A percentile compares a stretch with the other conserved stretches of the same genome.
Conservation (phyloP, 129 eudicot genomes). For the Silybum marianum region DNA sequence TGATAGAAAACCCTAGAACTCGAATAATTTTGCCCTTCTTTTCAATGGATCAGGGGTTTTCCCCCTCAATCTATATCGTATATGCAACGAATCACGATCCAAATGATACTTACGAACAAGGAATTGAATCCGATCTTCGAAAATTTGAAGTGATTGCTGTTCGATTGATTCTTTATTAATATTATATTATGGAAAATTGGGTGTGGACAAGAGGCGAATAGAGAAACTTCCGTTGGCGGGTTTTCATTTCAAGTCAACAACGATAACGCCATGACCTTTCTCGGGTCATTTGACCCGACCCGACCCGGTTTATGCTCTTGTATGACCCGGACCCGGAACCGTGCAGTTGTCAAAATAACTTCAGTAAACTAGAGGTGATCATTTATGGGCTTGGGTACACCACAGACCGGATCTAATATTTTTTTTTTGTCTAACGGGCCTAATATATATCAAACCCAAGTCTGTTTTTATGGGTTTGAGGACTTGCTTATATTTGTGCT, state of each 20-base stretch:
- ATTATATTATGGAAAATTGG: not conserved
- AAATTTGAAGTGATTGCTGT: slow-evolving; percentile 1
- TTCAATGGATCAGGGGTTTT: slow-evolving; percentile 15
- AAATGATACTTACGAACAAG: slow-evolving; percentile 10
- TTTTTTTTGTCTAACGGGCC: too few relatives aligned
- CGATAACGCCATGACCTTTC: slow-evolving; percentile 7
- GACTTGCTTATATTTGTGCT: too few relatives aligned
- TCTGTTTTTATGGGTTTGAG: too few relatives aligned
- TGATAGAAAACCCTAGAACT: slow-evolving; percentile 31
- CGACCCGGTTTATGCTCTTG: not conserved
- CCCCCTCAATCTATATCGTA: slow-evolving; percentile 4
- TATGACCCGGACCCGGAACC: not conserved
- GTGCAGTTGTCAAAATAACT: too few relatives aligned
- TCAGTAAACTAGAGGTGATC: too few relatives aligned
- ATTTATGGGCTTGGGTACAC: too few relatives aligned
- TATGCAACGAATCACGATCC: slow-evolving; percentile 15
- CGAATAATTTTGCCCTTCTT: not conserved
- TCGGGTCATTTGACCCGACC: not conserved
- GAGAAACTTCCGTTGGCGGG: slow-evolving; percentile 27
- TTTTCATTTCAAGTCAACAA: slow-evolving; percentile 25
- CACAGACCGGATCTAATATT: too few relatives aligned
- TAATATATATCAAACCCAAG: too few relatives aligned
- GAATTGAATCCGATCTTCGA: slow-evolving; percentile 12
- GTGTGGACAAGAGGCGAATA: slow-evolving; percentile 19
- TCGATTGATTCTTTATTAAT: not conserved